Evolutionary conservation across 768 basidiomycete species (phyloP).

Genomic region (Tylopilus vinaceipallidus): DNA sequence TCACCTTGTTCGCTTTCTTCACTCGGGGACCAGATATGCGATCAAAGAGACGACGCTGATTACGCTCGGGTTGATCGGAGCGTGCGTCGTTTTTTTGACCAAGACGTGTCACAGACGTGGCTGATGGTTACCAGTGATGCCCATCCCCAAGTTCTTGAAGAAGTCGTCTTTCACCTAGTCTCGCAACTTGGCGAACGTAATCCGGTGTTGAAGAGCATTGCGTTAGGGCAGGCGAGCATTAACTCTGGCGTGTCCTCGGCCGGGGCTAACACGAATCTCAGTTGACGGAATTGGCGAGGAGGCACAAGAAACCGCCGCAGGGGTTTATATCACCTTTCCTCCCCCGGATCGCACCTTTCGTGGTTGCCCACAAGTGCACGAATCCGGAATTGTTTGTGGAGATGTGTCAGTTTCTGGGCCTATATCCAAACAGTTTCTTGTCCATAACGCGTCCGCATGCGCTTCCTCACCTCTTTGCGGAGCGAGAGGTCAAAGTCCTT

Average conservation of each 20-base stretch:
- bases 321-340: constrained; percentile 69
- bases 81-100: constrained; percentile 25
- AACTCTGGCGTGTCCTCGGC: background rate
- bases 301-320: constrained; percentile 61
- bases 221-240: constrained; percentile 58
- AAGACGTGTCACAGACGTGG: background rate
- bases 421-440: constrained; percentile 59
- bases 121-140: constrained; percentile 39
- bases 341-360: constrained; percentile 60
- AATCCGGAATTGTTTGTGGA: constrained; percentile 62
- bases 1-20: constrained; percentile 48
- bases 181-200: constrained; percentile 67
- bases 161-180: constrained; percentile 59
- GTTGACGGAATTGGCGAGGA: constrained; percentile 57
- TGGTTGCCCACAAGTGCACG: constrained; percentile 55
- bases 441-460: constrained; percentile 59
- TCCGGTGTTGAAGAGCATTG: constrained; percentile 65
- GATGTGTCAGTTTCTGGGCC: constrained; percentile 64
- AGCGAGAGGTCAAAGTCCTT: constrained; percentile 56
- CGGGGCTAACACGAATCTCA: constrained; percentile 28
- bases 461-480: constrained; percentile 68
- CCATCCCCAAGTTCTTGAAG: constrained; percentile 52
- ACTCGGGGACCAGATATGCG: constrained; percentile 38
- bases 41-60: constrained; percentile 65
- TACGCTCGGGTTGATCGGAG: constrained; percentile 54